A percentile compares a stretch with the other conserved stretches of the same genome.
Evolutionary conservation across 1,284 basidiomycete species (phyloP).

Genomic region (Heterobasidion annosum): DNA sequence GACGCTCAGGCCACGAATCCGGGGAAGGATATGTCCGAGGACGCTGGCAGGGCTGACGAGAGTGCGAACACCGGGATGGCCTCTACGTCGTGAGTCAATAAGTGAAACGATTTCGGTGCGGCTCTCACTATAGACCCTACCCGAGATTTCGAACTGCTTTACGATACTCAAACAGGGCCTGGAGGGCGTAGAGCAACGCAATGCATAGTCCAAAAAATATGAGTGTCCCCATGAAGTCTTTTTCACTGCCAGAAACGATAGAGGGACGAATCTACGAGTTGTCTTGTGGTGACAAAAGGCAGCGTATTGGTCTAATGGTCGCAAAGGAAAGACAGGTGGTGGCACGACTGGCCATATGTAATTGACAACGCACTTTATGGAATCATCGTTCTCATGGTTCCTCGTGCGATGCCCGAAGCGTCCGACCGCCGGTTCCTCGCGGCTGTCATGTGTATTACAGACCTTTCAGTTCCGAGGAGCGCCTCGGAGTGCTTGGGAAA

Average conservation of each 20-base stretch:
- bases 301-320: too few species aligned
- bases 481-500: too few species aligned
- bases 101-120: neutral
- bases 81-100: neutral
- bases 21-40: constrained; percentile 1
- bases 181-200: neutral
- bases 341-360: neutral
- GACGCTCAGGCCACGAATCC: neutral
- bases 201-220: neutral
- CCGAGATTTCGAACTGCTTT: neutral
- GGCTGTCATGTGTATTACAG: too few species aligned
- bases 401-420: neutral
- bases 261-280: too few species aligned
- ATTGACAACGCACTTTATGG: neutral
- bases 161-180: neutral
- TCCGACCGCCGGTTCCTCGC: too few species aligned
- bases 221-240: too few species aligned
- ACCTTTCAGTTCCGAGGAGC: too few species aligned
- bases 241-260: too few species aligned
- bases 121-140: neutral
- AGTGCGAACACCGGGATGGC: neutral
- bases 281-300: too few species aligned
- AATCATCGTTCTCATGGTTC: neutral
- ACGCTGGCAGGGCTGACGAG: neutral
- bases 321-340: too few species aligned